Conservation (phyloP, 2,329 filamentous ascomycete species). For the Botrytis byssoidea region DNA sequence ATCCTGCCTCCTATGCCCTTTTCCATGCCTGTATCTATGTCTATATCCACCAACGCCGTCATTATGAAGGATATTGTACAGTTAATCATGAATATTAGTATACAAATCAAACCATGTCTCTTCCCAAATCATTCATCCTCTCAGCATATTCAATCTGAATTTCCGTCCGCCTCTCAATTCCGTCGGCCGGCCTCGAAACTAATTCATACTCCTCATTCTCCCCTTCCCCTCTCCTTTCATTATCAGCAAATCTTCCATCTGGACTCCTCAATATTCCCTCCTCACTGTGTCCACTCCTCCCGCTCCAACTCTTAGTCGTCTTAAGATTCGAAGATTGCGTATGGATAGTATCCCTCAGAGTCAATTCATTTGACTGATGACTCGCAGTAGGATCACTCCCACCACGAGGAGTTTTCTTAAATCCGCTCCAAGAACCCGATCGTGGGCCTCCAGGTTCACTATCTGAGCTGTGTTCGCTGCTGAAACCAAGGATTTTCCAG, state of each 20-base stretch:
- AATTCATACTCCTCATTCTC: neutral
- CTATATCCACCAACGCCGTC: neutral
- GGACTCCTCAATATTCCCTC: neutral
- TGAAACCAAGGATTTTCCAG: neutral
- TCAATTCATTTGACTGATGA: neutral
- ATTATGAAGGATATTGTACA: neutral
- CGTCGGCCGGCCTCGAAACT: neutral
- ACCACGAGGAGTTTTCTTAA: neutral
- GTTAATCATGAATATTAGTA: neutral
- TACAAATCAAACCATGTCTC: neutral
- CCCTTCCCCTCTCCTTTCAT: neutral
- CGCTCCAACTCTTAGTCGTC: neutral
- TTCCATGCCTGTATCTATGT: neutral
- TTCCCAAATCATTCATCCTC: neutral
- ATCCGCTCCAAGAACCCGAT: neutral
- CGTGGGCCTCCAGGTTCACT: neutral
- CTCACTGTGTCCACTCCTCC: neutral
- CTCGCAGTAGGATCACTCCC: too few relatives aligned
- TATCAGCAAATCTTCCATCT: neutral
- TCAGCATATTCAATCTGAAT: neutral
- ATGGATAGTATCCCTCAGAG: neutral
- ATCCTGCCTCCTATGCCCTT: neutral
- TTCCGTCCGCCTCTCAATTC: neutral
- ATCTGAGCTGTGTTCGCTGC: neutral
- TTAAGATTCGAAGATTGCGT: neutral